phyloP scores from a whole-genome alignment of 192 early-diverging fungal species.

The Blastocladiella britannica region DNA sequence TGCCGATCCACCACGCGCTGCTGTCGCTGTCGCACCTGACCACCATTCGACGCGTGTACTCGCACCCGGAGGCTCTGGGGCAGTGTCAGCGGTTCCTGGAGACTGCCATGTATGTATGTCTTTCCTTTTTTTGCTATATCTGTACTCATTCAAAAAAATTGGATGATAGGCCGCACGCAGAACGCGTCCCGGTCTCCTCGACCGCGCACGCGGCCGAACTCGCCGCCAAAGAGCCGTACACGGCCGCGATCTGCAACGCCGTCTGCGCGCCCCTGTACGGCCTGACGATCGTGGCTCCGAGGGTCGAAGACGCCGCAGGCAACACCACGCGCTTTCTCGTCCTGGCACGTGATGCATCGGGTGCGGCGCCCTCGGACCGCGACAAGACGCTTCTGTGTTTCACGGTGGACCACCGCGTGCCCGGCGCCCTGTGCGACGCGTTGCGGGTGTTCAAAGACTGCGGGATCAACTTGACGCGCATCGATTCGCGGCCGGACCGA shows the following conservation, averaged over 20 bases:
- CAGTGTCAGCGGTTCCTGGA: conserved; percentile 60
- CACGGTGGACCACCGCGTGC: conserved; percentile 73
- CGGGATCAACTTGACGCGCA: conserved; percentile 67
- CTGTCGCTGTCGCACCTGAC: conserved; percentile 44
- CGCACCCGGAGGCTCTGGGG: conserved; percentile 53
- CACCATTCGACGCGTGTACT: conserved; percentile 58
- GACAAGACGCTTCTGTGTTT: conserved; percentile 69
- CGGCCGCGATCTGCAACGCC: conserved; percentile 62
- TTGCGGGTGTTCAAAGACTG: conserved; percentile 63
- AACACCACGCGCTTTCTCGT: conserved; percentile 91
- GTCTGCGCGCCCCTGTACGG: conserved; percentile 61
- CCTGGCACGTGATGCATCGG: conserved; percentile 31
- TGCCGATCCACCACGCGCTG: conserved; percentile 62
- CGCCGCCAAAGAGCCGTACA: conserved; percentile 46
- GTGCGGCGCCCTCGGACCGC: conserved; percentile 37
- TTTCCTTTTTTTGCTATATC: too few species aligned
- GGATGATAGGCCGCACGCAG: conserved; percentile 25
- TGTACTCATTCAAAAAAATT: too few species aligned
- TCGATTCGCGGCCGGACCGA: conserved; percentile 58
- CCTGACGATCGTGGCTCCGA: conserved; percentile 10
- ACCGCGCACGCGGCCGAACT: conserved; percentile 77
- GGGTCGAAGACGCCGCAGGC: conserved; percentile 14
- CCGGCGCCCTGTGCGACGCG: conserved; percentile 68
- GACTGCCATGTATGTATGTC: conserved; percentile 19
- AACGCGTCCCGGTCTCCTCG: conserved; percentile 50